A percentile compares a stretch with the other conserved stretches of the same genome.
Conservation (phyloP, 2,329 filamentous ascomycete species). For the Phyllosticta capitalensis region DNA sequence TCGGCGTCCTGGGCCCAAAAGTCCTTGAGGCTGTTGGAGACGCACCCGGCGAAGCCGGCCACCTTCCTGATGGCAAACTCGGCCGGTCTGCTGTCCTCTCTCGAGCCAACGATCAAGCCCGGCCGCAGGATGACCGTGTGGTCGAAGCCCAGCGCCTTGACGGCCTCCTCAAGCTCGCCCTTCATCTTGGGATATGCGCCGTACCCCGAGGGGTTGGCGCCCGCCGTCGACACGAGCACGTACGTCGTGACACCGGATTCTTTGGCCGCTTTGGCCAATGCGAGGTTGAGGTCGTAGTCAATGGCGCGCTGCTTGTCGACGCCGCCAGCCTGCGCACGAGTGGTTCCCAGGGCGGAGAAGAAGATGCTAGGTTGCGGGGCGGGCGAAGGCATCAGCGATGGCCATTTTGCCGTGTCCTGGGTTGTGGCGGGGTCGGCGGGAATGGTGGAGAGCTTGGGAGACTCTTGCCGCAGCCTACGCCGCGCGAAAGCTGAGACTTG, state of each 20-base stretch:
- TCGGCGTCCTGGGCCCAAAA: constrained; percentile 63
- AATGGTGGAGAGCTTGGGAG: constrained; percentile 56
- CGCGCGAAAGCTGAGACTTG: constrained; percentile 57
- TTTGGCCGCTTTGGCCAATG: constrained; percentile 66
- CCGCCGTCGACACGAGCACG: constrained; percentile 60
- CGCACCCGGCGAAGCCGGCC: constrained; percentile 44
- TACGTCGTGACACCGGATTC: constrained; percentile 62
- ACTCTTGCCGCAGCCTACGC: constrained; percentile 45
- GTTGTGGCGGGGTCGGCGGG: constrained; percentile 44
- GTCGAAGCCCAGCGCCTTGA: constrained; percentile 65
- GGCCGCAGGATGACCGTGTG: constrained; percentile 66
- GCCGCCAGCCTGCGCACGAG: constrained; percentile 62
- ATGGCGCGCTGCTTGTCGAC: constrained; percentile 76
- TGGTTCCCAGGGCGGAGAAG: constrained; percentile 74
- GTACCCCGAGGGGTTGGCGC: constrained; percentile 42
- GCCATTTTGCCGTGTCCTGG: constrained; percentile 50
- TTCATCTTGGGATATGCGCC: constrained; percentile 65
- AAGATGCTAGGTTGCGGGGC: constrained; percentile 52
- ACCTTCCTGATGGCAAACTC: constrained; percentile 50
- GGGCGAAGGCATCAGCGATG: constrained; percentile 46
- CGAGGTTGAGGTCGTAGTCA: constrained; percentile 77
- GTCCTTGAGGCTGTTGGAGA: constrained; percentile 45
- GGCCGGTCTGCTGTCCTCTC: constrained; percentile 50
- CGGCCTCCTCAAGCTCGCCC: constrained; percentile 70
- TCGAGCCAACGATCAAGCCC: constrained; percentile 63